A percentile compares a stretch with the other conserved stretches of the same genome.
phyloP scores from a whole-genome alignment of 495 filamentous ascomycete species.

The Zalerion maritima region DNA sequence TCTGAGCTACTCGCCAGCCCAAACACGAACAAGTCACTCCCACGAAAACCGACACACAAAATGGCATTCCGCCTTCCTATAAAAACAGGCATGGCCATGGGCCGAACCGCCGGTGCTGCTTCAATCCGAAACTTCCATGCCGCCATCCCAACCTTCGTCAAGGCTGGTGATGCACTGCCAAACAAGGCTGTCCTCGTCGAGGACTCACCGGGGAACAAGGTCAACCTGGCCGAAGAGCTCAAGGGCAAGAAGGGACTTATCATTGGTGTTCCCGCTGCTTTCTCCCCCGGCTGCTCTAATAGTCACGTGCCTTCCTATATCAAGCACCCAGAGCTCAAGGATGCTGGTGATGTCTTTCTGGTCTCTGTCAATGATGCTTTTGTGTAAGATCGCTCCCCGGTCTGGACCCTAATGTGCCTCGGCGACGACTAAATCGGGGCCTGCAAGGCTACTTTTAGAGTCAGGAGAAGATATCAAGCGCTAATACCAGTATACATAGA shows the following conservation, averaged over 20 bases:
- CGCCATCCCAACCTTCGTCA: conserved; percentile 33
- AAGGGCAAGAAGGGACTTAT: conserved; percentile 55
- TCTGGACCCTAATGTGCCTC: not conserved
- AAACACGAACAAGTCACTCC: too few relatives aligned
- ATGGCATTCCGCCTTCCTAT: too few relatives aligned
- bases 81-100: too few relatives aligned
- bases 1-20: too few relatives aligned
- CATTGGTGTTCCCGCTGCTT: conserved; percentile 83
- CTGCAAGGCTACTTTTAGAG: conserved; percentile 1
- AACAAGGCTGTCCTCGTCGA: conserved; percentile 46
- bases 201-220: conserved; percentile 58
- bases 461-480: not conserved
- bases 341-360: conserved; percentile 69
- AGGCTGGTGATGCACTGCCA: conserved; percentile 48
- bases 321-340: conserved; percentile 53
- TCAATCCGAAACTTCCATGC: conserved; percentile 34
- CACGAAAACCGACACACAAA: too few relatives aligned
- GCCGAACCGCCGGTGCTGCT: conserved; percentile 7
- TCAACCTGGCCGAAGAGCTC: conserved; percentile 70
- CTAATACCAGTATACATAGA: conserved; percentile 21
- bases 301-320: conserved; percentile 74
- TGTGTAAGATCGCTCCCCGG: conserved; percentile 45
- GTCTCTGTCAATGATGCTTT: conserved; percentile 92
- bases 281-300: conserved; percentile 65
- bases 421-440: conserved; percentile 1